These are phyloP conservation scores for Crithidia sp. DNA, from an alignment of 208 protist species.

Conservation along the genomic window DNA sequence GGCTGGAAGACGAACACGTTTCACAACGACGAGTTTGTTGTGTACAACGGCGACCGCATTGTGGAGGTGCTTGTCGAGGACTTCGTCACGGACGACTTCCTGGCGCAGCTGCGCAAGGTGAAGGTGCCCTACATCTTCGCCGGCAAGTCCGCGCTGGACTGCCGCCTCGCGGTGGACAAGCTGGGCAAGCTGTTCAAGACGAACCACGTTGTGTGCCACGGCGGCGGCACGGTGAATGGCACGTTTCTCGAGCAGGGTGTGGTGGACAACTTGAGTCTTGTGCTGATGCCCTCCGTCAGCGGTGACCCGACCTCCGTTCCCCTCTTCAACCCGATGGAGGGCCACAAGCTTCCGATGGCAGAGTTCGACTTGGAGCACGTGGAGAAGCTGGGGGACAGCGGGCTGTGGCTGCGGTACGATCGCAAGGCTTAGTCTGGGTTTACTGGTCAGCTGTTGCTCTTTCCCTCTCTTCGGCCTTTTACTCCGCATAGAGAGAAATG, in stretches of 20 bases:
- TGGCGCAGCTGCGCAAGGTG: constrained; percentile 26
- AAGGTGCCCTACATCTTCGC: constrained; percentile 42
- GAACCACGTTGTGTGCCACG: constrained; percentile 27
- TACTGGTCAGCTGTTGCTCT: no score
- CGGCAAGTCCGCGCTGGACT: constrained; percentile 31
- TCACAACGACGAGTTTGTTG: constrained; percentile 15
- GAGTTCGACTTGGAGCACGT: constrained; percentile 27
- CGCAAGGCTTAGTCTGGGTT: neutral
- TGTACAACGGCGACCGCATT: constrained; percentile 36
- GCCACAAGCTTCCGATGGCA: constrained; percentile 12
- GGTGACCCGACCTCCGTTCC: constrained; percentile 17
- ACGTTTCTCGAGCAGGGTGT: constrained; percentile 32
- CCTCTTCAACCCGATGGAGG: constrained; percentile 17
- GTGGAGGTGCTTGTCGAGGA: constrained; percentile 35
- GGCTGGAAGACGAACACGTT: constrained; percentile 23
- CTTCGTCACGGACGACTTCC: constrained; percentile 32
- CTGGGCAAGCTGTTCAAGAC: constrained; percentile 26
- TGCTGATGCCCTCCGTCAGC: constrained; percentile 21
- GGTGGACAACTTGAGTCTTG: constrained; percentile 26
- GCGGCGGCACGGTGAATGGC: constrained; percentile 36
- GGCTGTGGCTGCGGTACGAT: constrained; percentile 26
- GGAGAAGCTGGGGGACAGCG: constrained; percentile 31
- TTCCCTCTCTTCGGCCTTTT: no score
- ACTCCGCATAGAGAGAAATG: no score
- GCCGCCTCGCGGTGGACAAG: constrained; percentile 28